Evolutionary conservation across 2,329 filamentous ascomycete genomes (phyloP).

Genomic region (Xylariaceae sp.): DNA sequence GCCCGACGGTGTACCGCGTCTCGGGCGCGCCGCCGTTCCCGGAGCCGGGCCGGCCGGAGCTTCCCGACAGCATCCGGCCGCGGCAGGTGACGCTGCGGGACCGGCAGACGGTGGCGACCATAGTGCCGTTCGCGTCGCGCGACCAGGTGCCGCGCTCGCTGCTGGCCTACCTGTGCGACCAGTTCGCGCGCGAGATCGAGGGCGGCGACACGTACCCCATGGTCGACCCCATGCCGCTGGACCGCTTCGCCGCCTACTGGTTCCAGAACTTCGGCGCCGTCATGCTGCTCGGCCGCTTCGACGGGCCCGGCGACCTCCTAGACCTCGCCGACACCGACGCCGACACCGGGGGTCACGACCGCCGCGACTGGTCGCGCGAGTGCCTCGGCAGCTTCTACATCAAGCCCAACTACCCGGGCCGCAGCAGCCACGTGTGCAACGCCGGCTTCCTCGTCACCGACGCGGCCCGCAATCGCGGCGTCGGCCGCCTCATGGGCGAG

Average conservation of each 20-base stretch:
- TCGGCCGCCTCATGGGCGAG: slow-evolving; percentile 69
- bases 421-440: slow-evolving; percentile 87
- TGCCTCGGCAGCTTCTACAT: slow-evolving; percentile 90
- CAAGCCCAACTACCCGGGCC: slow-evolving; percentile 87
- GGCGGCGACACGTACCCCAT: slow-evolving; percentile 90
- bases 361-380: slow-evolving; percentile 68
- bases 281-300: slow-evolving; percentile 75
- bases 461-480: slow-evolving; percentile 64
- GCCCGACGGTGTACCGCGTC: slow-evolving; percentile 61
- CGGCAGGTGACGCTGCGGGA: slow-evolving; percentile 77
- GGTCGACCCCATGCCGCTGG: slow-evolving; percentile 66
- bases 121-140: slow-evolving; percentile 74
- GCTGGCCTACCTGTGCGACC: slow-evolving; percentile 69
- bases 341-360: slow-evolving; percentile 26
- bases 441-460: slow-evolving; percentile 71
- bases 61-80: slow-evolving; percentile 62
- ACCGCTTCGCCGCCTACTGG: slow-evolving; percentile 77
- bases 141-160: slow-evolving; percentile 69
- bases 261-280: slow-evolving; percentile 85
- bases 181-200: slow-evolving; percentile 85
- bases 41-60: slow-evolving; percentile 49
- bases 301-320: too few species aligned
- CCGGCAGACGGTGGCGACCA: slow-evolving; percentile 73
- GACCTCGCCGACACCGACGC: slow-evolving; percentile 47
- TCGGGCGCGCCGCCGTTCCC: slow-evolving; percentile 61